Percentiles rank a stretch among this genome's conserved stretches.
Evolutionary conservation across 257 asterid species (phyloP).

Genomic region (Solanum sitiens): DNA sequence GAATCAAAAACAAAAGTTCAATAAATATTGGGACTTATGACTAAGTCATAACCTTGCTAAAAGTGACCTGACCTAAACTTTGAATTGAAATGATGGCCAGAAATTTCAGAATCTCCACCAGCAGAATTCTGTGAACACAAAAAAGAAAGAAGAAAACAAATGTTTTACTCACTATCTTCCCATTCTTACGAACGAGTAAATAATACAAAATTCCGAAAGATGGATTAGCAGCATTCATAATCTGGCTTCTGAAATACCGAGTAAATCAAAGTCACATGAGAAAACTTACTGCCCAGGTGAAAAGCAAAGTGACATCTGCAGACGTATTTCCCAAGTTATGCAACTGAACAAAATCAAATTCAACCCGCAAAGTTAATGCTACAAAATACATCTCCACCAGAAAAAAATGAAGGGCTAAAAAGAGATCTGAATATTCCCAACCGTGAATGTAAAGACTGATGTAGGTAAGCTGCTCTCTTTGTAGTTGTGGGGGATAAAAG

Average conservation of each 20-base stretch:
- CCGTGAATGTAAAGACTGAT: conserved; percentile 81
- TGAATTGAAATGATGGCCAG: conserved; percentile 81
- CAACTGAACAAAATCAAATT: conserved; percentile 42
- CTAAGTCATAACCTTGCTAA: not conserved
- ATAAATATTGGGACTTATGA: not conserved
- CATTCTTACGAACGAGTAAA: not conserved
- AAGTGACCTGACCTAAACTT: conserved; percentile 39
- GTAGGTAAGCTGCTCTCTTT: conserved; percentile 93
- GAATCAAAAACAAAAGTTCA: not conserved
- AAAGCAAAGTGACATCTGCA: conserved; percentile 81
- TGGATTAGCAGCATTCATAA: not conserved
- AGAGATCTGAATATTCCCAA: conserved; percentile 9
- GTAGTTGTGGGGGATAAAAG: conserved; percentile 87
- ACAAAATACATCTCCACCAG: not conserved
- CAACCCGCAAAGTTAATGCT: conserved; percentile 6
- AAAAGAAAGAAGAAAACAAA: not conserved
- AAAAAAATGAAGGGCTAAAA: not conserved
- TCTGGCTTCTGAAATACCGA: not conserved
- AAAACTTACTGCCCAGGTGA: conserved; percentile 88
- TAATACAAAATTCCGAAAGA: not conserved
- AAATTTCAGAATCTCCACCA: conserved; percentile 87
- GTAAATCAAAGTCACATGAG: not conserved
- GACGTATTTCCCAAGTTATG: conserved; percentile 59
- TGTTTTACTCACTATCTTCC: not conserved
- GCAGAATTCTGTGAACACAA: conserved; percentile 68